These are phyloP conservation scores for Artomyces pyxidatus DNA, from an alignment of 768 basidiomycete species.

Conservation along the genomic window DNA sequence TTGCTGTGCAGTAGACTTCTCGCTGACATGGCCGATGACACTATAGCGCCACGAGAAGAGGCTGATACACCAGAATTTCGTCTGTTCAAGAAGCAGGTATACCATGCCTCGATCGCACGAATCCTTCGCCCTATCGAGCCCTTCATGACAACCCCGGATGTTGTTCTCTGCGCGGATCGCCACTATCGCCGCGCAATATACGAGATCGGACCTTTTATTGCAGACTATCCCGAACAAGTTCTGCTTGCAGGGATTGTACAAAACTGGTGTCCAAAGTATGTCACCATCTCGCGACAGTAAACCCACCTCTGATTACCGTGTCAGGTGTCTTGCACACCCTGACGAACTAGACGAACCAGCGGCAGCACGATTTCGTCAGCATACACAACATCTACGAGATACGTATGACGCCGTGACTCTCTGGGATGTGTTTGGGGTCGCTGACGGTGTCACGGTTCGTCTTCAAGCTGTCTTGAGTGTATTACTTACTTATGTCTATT, in stretches of 20 bases:
- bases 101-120: constrained; percentile 5
- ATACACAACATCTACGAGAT: background rate
- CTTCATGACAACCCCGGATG: constrained; percentile 11
- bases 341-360: constrained; percentile 4
- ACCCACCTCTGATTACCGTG: background rate
- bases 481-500: background rate
- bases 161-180: constrained; percentile 18
- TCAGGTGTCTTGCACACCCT: constrained; percentile 10
- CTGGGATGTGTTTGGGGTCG: constrained; percentile 8
- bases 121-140: constrained; percentile 10
- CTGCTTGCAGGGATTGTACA: constrained; percentile 16
- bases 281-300: background rate
- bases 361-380: background rate
- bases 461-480: background rate
- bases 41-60: constrained; percentile 1
- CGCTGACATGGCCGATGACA: too few relatives aligned
- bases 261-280: constrained; percentile 19
- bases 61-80: constrained; percentile 1
- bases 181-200: constrained; percentile 22
- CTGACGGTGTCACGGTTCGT: background rate
- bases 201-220: constrained; percentile 23
- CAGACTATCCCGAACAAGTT: constrained; percentile 26
- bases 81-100: constrained; percentile 12
- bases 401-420: background rate
- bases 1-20: background rate